Evolutionary conservation across 2,329 filamentous ascomycete genomes (phyloP).

Genomic region (Myriosclerotinia curreyana): DNA sequence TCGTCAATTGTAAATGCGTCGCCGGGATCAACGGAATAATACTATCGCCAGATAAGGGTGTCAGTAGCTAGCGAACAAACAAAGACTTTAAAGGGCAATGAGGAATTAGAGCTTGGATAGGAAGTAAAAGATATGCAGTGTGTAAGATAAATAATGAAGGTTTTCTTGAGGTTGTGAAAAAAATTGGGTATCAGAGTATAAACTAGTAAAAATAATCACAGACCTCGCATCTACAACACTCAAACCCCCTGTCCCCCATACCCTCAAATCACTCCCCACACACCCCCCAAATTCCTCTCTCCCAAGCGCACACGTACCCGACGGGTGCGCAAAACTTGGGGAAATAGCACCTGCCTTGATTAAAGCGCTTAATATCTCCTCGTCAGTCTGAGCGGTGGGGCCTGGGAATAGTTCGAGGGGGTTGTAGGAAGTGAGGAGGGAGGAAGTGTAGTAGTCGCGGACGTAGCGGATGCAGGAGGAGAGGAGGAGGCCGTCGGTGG

Average conservation of each 20-base stretch:
- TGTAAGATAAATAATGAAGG: no score
- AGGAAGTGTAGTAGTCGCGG: background rate
- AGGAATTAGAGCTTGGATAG: no score
- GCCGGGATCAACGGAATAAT: slow-evolving; percentile 33
- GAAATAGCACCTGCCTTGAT: background rate
- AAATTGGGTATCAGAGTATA: no score
- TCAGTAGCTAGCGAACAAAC: no score
- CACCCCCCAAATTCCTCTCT: slow-evolving; percentile 28
- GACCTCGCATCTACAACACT: slow-evolving; percentile 31
- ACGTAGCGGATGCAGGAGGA: slow-evolving; percentile 4
- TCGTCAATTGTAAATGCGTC: slow-evolving; percentile 30
- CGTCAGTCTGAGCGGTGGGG: background rate
- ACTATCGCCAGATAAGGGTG: background rate
- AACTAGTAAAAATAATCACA: no score
- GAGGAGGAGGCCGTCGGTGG: background rate
- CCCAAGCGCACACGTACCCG: slow-evolving; percentile 23
- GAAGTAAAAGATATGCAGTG: no score
- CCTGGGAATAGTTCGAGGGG: slow-evolving; percentile 1
- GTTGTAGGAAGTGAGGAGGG: background rate
- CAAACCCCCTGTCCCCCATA: slow-evolving; percentile 33
- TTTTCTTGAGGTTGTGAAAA: no score
- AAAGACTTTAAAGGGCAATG: no score
- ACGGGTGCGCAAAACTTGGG: slow-evolving; percentile 22
- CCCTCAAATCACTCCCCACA: slow-evolving; percentile 31
- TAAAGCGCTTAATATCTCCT: slow-evolving; percentile 1